Percentiles rank a stretch among this genome's conserved stretches.
Conservation (phyloP, 75 land plant species). For the Sequoiadendron giganteum region DNA sequence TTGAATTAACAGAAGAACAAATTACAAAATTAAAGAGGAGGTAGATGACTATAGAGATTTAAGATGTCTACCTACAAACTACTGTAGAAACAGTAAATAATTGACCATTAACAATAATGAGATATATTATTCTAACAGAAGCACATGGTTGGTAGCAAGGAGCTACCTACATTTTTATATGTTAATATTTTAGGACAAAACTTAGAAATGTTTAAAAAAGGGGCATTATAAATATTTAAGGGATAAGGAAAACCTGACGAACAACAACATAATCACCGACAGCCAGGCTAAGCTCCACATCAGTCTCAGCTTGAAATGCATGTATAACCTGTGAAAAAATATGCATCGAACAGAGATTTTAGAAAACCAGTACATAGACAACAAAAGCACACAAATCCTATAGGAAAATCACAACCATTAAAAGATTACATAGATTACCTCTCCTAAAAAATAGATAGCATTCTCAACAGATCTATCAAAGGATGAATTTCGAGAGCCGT, state of each 20-base stretch:
- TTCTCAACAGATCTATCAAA: slow-evolving; percentile 37
- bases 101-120: too few species aligned
- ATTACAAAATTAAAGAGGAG: too few species aligned
- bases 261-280: slow-evolving; percentile 30
- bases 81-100: too few species aligned
- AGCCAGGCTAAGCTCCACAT: slow-evolving; percentile 18
- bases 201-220: background rate
- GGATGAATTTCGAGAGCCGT: slow-evolving; percentile 22
- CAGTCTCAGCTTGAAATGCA: slow-evolving; percentile 32
- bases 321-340: slow-evolving; percentile 19
- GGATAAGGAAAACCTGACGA: slow-evolving; percentile 21
- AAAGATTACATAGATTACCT: slow-evolving; percentile 33
- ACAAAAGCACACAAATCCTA: background rate
- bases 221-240: background rate
- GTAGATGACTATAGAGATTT: too few species aligned
- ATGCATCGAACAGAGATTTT: background rate
- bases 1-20: too few species aligned
- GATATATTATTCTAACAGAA: too few species aligned
- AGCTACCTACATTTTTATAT: too few species aligned
- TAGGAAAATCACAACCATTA: background rate
- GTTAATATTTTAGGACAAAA: too few species aligned
- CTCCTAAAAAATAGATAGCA: slow-evolving; percentile 62
- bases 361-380: background rate
- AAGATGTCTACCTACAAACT: too few species aligned
- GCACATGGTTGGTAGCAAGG: too few species aligned